Percentiles rank a stretch among this genome's conserved stretches.
These are phyloP conservation scores for Babesia ovis DNA, from an alignment of 169 alveolate species.

Conservation along the genomic window DNA sequence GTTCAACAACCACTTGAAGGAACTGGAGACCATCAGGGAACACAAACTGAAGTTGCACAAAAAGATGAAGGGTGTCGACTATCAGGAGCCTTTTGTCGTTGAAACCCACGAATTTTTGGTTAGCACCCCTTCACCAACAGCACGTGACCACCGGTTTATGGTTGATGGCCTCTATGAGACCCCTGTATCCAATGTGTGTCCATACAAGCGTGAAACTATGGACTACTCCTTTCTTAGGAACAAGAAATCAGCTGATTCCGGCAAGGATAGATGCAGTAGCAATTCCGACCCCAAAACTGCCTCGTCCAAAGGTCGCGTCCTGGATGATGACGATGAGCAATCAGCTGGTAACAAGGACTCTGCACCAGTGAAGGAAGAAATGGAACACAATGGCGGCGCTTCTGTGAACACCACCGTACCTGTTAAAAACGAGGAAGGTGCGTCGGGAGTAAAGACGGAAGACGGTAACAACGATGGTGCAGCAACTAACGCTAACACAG, in stretches of 20 bases:
- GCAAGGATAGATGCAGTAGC: neutral
- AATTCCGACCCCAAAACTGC: neutral
- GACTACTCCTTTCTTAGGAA: neutral
- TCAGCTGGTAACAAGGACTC: neutral
- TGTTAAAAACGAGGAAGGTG: slow-evolving; percentile 1
- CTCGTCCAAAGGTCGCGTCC: neutral
- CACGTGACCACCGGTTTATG: slow-evolving; percentile 25
- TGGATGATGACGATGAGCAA: slow-evolving; percentile 6
- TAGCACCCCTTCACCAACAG: slow-evolving; percentile 45
- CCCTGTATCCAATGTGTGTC: slow-evolving; percentile 35
- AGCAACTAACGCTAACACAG: neutral
- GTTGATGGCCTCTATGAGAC: slow-evolving; percentile 38
- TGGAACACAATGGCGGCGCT: neutral
- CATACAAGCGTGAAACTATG: slow-evolving; percentile 39
- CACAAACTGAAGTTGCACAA: slow-evolving; percentile 31
- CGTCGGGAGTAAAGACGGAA: slow-evolving; percentile 10
- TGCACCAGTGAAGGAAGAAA: neutral
- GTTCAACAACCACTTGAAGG: slow-evolving; percentile 48
- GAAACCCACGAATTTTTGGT: slow-evolving; percentile 38
- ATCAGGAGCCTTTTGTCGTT: slow-evolving; percentile 27
- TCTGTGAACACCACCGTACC: neutral
- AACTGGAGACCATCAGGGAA: slow-evolving; percentile 57
- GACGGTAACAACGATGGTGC: neutral
- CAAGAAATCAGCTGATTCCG: neutral
- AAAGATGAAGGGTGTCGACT: slow-evolving; percentile 22